These are phyloP conservation scores for Alternaria viburni DNA, from an alignment of 2,329 filamentous ascomycete genomes.

Conservation along the genomic window DNA sequence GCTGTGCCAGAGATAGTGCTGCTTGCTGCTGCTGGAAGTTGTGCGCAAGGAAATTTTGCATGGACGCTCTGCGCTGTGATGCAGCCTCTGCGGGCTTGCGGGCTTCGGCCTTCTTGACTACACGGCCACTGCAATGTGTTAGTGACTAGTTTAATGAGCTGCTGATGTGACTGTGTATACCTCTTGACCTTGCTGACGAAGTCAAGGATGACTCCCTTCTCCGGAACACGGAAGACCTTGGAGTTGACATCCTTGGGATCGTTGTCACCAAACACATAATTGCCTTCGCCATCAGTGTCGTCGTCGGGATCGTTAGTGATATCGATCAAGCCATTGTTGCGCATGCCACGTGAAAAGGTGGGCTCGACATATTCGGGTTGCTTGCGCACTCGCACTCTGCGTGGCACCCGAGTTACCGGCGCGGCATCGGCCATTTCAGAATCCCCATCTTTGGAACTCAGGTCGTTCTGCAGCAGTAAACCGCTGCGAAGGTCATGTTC, in stretches of 20 bases:
- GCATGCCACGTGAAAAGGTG: slow-evolving; percentile 65
- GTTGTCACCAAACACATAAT: slow-evolving; percentile 51
- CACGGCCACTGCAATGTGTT: slow-evolving; percentile 30
- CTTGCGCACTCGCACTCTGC: slow-evolving; percentile 58
- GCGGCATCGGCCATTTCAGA: slow-evolving; percentile 37
- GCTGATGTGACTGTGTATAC: slow-evolving; percentile 30
- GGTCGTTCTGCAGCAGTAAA: slow-evolving; percentile 39
- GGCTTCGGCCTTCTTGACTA: slow-evolving; percentile 25
- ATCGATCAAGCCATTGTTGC: slow-evolving; percentile 57
- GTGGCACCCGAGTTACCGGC: slow-evolving; percentile 39
- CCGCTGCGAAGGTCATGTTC: slow-evolving; percentile 70
- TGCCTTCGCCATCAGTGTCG: slow-evolving; percentile 50
- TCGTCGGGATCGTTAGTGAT: slow-evolving; percentile 53
- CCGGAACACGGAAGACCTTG: slow-evolving; percentile 53
- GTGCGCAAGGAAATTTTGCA: slow-evolving; percentile 38
- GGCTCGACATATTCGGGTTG: slow-evolving; percentile 57
- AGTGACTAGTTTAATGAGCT: slow-evolving; percentile 13
- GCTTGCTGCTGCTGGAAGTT: slow-evolving; percentile 68
- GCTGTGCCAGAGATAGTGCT: slow-evolving; percentile 67
- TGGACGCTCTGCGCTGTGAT: slow-evolving; percentile 32
- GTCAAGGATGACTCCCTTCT: slow-evolving; percentile 56
- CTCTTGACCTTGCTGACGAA: slow-evolving; percentile 68
- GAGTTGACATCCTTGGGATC: slow-evolving; percentile 48
- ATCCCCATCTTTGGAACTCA: slow-evolving; percentile 37
- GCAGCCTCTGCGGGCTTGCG: slow-evolving; percentile 17